Conservation (phyloP, 1,139 yeast genomes). For the Hansenula sp. region DNA sequence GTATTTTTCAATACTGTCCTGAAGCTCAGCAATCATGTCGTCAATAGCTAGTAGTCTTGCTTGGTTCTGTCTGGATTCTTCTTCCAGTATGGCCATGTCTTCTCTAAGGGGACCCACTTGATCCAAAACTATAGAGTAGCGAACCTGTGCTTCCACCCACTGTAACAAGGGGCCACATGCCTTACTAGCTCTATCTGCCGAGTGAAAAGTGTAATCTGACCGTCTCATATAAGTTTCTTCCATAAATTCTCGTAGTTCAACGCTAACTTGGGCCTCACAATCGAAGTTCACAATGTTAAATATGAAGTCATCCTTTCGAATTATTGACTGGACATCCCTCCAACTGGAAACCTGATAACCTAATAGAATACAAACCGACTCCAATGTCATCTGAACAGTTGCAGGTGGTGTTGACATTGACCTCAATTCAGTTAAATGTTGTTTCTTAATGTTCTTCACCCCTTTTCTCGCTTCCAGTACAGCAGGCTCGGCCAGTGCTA, state of each 20-base stretch:
- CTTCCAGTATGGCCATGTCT: constrained; percentile 62
- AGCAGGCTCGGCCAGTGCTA: constrained; percentile 80
- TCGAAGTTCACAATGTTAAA: constrained; percentile 75
- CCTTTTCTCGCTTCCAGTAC: constrained; percentile 81
- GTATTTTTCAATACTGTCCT: constrained; percentile 61
- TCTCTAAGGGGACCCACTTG: constrained; percentile 70
- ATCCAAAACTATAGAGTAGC: constrained; percentile 65
- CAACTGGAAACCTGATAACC: constrained; percentile 71
- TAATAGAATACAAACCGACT: constrained; percentile 78
- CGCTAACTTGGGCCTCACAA: constrained; percentile 54
- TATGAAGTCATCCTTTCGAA: constrained; percentile 85
- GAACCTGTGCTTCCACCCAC: constrained; percentile 88
- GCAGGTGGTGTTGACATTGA: constrained; percentile 92
- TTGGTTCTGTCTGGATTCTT: constrained; percentile 55
- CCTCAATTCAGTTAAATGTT: constrained; percentile 83
- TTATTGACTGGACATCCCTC: constrained; percentile 81
- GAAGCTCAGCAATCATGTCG: constrained; percentile 77
- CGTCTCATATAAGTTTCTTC: constrained; percentile 56
- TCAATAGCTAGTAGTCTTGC: constrained; percentile 73
- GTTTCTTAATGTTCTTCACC: constrained; percentile 88
- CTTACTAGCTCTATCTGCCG: constrained; percentile 85
- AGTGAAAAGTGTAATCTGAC: constrained; percentile 64
- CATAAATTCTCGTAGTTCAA: constrained; percentile 52
- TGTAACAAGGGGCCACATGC: constrained; percentile 91
- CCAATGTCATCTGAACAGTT: constrained; percentile 80